Evolutionary conservation across 257 asterid species (phyloP).

Genomic region (Jasminum sambac): DNA sequence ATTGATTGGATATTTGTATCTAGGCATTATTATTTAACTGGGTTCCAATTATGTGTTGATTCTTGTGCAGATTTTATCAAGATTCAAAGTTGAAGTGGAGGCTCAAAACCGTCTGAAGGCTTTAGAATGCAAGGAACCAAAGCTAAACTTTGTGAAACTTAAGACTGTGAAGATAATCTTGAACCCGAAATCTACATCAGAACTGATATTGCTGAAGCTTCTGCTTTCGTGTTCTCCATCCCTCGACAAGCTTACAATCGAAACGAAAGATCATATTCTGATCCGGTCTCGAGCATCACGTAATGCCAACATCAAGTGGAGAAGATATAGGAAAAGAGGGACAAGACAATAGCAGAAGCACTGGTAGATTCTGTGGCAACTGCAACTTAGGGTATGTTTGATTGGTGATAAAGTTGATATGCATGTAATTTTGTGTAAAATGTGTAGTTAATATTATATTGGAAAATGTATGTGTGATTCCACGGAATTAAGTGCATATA

Average conservation of each 20-base stretch:
- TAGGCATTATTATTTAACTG: too few relatives aligned
- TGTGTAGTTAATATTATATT: too few relatives aligned
- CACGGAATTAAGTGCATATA: too few relatives aligned
- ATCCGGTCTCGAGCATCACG: background rate
- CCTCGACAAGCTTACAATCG: background rate
- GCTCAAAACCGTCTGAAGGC: background rate
- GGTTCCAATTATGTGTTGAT: background rate
- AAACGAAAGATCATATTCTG: background rate
- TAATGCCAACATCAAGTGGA: background rate
- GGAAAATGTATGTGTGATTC: too few relatives aligned
- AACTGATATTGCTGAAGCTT: background rate
- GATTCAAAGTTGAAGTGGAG: background rate
- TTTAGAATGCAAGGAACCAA: background rate
- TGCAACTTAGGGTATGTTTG: too few relatives aligned
- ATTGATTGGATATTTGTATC: too few relatives aligned
- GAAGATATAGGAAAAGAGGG: background rate
- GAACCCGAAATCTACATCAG: background rate
- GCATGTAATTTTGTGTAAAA: too few relatives aligned
- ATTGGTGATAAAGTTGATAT: too few relatives aligned
- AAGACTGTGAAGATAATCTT: background rate
- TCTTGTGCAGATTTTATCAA: background rate
- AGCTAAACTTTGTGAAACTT: background rate
- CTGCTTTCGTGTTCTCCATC: background rate
- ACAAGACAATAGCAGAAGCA: too few relatives aligned
- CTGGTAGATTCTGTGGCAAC: too few relatives aligned